A percentile compares a stretch with the other conserved stretches of the same genome.
Conservation (phyloP, 495 filamentous ascomycete genomes). For the Tuber magnatum region DNA sequence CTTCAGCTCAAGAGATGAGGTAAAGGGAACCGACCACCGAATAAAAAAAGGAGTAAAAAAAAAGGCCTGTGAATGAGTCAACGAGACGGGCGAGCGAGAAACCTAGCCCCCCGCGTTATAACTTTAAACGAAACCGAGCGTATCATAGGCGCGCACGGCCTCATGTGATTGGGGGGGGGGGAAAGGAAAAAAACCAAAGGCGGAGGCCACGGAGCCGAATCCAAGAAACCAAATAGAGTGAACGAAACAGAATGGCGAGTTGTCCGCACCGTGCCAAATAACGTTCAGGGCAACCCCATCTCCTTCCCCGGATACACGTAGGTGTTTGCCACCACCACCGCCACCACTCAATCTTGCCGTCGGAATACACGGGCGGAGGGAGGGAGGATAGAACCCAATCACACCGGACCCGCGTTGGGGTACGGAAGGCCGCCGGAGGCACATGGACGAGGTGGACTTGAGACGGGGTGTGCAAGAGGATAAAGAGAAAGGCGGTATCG, state of each 20-base stretch:
- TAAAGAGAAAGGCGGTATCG: neutral
- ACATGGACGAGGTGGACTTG: neutral
- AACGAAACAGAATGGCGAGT: neutral
- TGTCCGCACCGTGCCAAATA: neutral
- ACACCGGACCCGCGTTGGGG: neutral
- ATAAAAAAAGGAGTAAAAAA: neutral
- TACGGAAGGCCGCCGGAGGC: neutral
- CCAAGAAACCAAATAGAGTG: neutral
- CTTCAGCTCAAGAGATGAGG: neutral
- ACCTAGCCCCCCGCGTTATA: neutral
- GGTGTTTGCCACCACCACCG: neutral
- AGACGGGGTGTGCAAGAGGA: neutral
- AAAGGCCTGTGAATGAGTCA: neutral
- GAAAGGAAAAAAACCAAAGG: neutral
- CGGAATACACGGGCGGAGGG: neutral
- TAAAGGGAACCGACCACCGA: neutral
- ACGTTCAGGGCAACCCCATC: neutral
- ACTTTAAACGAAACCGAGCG: neutral
- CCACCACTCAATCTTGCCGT: neutral
- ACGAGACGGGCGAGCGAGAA: neutral
- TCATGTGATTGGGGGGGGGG: neutral
- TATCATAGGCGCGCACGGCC: neutral
- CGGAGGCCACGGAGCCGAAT: neutral
- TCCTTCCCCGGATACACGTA: neutral
- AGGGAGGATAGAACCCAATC: neutral